phyloP scores from a whole-genome alignment of 2,329 filamentous ascomycete species.

The Bipolaris gigantea region DNA sequence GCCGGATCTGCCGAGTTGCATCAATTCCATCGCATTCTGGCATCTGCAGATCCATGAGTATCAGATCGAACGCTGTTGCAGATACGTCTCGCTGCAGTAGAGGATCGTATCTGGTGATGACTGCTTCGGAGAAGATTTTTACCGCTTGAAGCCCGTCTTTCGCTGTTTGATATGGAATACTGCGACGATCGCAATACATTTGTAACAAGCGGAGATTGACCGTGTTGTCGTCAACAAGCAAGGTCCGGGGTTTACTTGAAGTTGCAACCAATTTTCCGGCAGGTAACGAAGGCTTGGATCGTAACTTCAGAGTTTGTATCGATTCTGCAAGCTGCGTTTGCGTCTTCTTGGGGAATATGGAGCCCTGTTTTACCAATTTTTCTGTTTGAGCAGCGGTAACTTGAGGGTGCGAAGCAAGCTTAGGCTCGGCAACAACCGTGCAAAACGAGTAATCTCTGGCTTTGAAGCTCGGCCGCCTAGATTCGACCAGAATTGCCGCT shows the following conservation, averaged over 20 bases:
- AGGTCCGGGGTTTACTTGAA: constrained; percentile 25
- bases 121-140: constrained; percentile 28
- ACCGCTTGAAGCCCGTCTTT: constrained; percentile 49
- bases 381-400: not conserved
- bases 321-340: constrained; percentile 16
- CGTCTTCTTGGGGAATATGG: constrained; percentile 10
- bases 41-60: constrained; percentile 51
- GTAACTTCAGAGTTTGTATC: constrained; percentile 11
- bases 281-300: not conserved
- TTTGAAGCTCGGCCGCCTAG: constrained; percentile 1
- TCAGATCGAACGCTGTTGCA: constrained; percentile 32
- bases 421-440: constrained; percentile 3
- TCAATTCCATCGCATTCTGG: constrained; percentile 45
- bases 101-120: constrained; percentile 3
- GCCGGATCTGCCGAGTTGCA: constrained; percentile 41
- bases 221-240: constrained; percentile 52
- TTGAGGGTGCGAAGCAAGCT: not conserved
- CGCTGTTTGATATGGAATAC: constrained; percentile 43
- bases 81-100: constrained; percentile 6
- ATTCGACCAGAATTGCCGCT: constrained; percentile 15
- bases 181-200: constrained; percentile 52
- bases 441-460: not conserved
- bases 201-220: constrained; percentile 51
- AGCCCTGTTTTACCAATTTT: not conserved
- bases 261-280: not conserved